A percentile compares a stretch with the other conserved stretches of the same genome.
Evolutionary conservation across 2,329 filamentous ascomycete species (phyloP).

Genomic region (Teratosphaeria epicoccoides): DNA sequence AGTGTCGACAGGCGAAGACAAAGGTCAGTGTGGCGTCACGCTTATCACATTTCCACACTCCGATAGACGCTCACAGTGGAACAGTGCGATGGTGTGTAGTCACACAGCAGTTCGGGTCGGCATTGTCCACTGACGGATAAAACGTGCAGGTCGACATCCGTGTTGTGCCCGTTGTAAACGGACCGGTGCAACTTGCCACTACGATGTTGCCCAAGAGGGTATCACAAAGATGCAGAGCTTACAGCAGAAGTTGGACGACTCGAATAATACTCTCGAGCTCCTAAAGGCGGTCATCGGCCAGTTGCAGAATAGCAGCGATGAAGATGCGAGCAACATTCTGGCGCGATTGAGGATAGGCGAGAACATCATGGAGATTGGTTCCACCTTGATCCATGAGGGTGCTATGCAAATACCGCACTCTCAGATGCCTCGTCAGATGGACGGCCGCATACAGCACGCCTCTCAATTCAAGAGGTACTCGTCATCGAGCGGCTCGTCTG

Average conservation of each 20-base stretch:
- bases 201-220: slow-evolving; percentile 14
- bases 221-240: slow-evolving; percentile 15
- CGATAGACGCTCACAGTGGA: neutral
- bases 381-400: neutral
- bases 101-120: neutral
- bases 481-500: neutral
- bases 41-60: neutral
- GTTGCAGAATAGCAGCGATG: slow-evolving; percentile 12
- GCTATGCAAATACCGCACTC: neutral
- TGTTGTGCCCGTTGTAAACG: slow-evolving; percentile 5
- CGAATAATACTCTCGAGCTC: slow-evolving; percentile 7
- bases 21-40: neutral
- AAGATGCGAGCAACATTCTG: slow-evolving; percentile 12
- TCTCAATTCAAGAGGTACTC: neutral
- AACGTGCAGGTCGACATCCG: slow-evolving; percentile 13
- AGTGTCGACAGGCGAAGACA: slow-evolving; percentile 2
- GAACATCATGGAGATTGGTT: slow-evolving; percentile 1
- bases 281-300: slow-evolving; percentile 8
- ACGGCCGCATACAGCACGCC: neutral
- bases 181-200: slow-evolving; percentile 9
- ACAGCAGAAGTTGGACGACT: slow-evolving; percentile 9
- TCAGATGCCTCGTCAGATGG: neutral
- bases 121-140: neutral
- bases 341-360: slow-evolving; percentile 15
- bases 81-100: neutral